These are phyloP conservation scores for Choiromyces venosus DNA, from an alignment of 495 filamentous ascomycete genomes.

Conservation along the genomic window DNA sequence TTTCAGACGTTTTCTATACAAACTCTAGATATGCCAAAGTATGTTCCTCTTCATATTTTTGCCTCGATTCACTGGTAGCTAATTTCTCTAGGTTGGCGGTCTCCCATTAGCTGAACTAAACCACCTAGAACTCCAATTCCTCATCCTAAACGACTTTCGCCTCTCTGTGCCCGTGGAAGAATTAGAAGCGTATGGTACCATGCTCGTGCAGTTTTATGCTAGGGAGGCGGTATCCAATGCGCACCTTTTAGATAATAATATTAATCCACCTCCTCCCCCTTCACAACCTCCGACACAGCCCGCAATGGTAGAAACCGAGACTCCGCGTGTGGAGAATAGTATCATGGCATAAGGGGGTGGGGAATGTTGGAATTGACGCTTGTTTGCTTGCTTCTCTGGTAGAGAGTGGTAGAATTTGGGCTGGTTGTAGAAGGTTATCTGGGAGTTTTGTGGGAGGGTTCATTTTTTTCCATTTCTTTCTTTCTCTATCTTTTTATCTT, in stretches of 20 bases:
- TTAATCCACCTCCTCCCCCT: neutral
- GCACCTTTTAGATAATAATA: conserved; percentile 17
- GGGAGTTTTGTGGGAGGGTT: neutral
- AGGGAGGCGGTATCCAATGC: conserved; percentile 71
- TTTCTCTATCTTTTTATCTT: neutral
- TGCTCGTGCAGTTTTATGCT: conserved; percentile 98
- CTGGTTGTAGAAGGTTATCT: neutral
- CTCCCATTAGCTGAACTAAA: conserved; percentile 95
- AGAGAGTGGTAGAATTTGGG: neutral
- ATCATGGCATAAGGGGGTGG: neutral
- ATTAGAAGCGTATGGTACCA: conserved; percentile 93
- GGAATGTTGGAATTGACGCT: neutral
- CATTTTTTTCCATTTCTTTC: neutral
- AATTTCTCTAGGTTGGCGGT: conserved; percentile 69
- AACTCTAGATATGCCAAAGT: conserved; percentile 99
- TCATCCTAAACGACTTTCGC: conserved; percentile 94
- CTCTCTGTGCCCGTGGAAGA: conserved; percentile 92
- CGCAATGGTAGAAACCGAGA: neutral
- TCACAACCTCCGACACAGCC: neutral
- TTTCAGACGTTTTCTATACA: conserved; percentile 98
- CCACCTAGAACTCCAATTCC: conserved; percentile 93
- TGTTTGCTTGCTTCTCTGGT: neutral
- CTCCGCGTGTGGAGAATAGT: neutral
- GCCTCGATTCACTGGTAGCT: conserved; percentile 18
- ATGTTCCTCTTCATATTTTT: conserved; percentile 37